Evolutionary conservation across 805 yeast genomes (phyloP), one percentile per base, ranked within the genome.

Genomic region (Saccharomycopsis fermentans): DNA sequence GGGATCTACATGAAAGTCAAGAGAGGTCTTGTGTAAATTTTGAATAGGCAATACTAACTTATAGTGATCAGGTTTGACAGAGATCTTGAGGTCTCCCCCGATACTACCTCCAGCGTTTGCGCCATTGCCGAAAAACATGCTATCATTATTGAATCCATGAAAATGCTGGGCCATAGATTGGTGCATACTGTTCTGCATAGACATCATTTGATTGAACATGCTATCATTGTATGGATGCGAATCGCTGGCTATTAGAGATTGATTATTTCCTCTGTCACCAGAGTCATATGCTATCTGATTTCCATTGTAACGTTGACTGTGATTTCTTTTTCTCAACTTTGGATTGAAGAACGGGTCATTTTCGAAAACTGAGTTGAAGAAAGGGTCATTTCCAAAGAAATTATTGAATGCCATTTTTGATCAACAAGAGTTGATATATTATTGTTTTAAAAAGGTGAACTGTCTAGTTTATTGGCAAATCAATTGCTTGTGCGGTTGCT

Each of bases 1-100:
- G 1, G 63, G 63, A 40, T 60, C 61, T n/a, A 60, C 43, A 34
- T 48, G 52, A 21, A 60, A 58, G 14, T 53, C 55, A 17, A 60
- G 54, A 1, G 63, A 54, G 5, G 47, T 47, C 26, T 54, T 24
- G 27, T 60, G 59, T 16, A 60, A 36, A 17, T 60, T 53, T 14
- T 47, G 17, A 5, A 59, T 52, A 26, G 39, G 32, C 17, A 59
- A 29, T 12, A 39, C 54, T 12, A 59, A 24, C 16, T 26, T 14
- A 19, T 55, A 58, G 21, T 54, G 58, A 27, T 58, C 56, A 19
- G 50, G 11, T 19, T 48, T 26, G n/a, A 56, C 55, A 16, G 51
- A 24, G 17, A 55, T 55, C n/a, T 48, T 32, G 36, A 24, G 34
- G 37, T 34, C 47, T n/a, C 40, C 52, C 14, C 40, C 32, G n/a